phyloP scores from a whole-genome alignment of 2,329 filamentous ascomycete genomes.

The Colletotrichum siamense region DNA sequence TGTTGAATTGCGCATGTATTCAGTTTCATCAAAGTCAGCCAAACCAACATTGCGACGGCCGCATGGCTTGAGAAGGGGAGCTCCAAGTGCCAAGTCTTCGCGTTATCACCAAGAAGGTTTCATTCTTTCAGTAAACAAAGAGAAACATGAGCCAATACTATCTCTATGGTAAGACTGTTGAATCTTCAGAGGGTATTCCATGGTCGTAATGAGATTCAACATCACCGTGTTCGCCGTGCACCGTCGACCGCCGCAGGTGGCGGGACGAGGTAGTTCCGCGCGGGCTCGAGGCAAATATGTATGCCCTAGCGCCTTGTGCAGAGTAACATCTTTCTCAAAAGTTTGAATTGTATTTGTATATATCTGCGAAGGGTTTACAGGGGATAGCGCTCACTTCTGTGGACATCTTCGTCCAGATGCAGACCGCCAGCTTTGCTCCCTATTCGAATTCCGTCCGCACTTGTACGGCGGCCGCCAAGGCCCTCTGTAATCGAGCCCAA shows the following conservation, averaged over 20 bases:
- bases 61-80: not conserved
- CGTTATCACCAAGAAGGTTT: too few species aligned
- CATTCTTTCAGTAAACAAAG: too few species aligned
- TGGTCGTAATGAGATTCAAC: not conserved
- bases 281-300: not conserved
- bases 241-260: not conserved
- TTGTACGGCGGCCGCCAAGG: too few species aligned
- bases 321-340: too few species aligned
- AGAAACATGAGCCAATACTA: fast-evolving
- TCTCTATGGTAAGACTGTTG: fast-evolving
- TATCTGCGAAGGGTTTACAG: too few species aligned
- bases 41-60: fast-evolving
- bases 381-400: fast-evolving
- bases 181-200: not conserved
- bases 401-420: not conserved
- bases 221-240: not conserved
- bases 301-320: fast-evolving
- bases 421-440: not conserved
- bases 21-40: too few species aligned
- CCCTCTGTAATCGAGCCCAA: too few species aligned
- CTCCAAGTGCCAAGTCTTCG: not conserved
- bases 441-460: too few species aligned
- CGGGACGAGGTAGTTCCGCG: not conserved
- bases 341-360: fast-evolving
- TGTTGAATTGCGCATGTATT: fast-evolving